Evolutionary conservation across 2,329 filamentous ascomycete genomes (phyloP).

Genomic region (Colletotrichum sp.): DNA sequence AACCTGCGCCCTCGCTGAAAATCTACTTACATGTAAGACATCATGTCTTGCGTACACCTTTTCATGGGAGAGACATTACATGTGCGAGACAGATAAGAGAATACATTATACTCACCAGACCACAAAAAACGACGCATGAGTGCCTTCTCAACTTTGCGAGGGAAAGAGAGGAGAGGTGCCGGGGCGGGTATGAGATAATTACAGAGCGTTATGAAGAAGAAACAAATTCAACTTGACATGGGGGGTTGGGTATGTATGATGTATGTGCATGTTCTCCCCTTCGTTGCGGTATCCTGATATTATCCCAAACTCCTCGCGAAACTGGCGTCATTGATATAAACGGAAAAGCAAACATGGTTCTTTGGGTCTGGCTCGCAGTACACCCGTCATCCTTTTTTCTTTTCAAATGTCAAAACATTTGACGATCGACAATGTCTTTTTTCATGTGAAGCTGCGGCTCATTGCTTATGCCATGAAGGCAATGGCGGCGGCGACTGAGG

Average conservation of each 20-base stretch:
- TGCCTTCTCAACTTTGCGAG: not conserved
- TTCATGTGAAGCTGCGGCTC: not conserved
- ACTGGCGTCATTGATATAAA: not conserved
- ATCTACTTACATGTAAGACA: not conserved
- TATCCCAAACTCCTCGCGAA: conserved; percentile 6
- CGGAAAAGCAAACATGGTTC: not conserved
- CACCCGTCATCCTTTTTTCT: not conserved
- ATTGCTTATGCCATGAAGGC: conserved; percentile 10
- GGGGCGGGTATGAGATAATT: not conserved
- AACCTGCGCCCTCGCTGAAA: not conserved
- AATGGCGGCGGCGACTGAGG: conserved; percentile 8
- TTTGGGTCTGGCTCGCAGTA: not conserved
- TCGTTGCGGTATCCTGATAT: not conserved
- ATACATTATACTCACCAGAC: conserved; percentile 12
- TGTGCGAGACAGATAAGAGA: not conserved
- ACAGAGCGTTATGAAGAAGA: not conserved
- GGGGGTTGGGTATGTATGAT: not conserved
- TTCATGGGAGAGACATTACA: not conserved
- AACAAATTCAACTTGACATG: not conserved
- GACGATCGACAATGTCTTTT: not conserved
- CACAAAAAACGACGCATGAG: not conserved
- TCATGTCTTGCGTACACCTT: not conserved
- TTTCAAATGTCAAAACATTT: not conserved
- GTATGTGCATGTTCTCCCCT: not conserved
- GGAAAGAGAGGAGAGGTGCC: not conserved